Evolutionary conservation across 495 filamentous ascomycete genomes (phyloP).

Genomic region (Aeminium ludgeri): DNA sequence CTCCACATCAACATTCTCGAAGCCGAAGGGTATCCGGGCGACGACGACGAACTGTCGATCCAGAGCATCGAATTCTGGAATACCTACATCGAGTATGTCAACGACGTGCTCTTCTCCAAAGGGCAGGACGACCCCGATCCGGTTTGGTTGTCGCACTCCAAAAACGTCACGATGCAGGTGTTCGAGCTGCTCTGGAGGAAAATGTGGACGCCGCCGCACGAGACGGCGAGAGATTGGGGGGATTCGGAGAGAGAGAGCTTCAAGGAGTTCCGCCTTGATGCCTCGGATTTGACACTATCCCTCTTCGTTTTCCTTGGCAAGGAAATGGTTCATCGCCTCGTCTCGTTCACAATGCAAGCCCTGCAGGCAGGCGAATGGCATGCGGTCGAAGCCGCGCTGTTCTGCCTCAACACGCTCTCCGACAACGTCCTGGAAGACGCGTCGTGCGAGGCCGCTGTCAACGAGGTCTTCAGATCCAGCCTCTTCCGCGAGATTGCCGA

Average conservation of each 20-base stretch:
- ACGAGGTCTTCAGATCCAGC: conserved; percentile 47
- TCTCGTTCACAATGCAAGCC: conserved; percentile 42
- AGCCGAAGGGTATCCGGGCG: conserved; percentile 52
- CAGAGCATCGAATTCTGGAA: conserved; percentile 76
- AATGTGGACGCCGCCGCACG: conserved; percentile 14
- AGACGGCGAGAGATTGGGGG: conserved; percentile 39
- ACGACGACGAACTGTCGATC: conserved; percentile 61
- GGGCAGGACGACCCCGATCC: neutral
- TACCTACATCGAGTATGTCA: conserved; percentile 42
- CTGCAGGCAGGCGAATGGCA: conserved; percentile 48
- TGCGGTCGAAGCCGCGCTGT: conserved; percentile 64
- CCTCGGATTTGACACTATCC: conserved; percentile 20
- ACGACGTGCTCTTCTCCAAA: conserved; percentile 21
- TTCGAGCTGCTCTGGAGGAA: conserved; percentile 13
- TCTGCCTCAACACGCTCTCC: conserved; percentile 58
- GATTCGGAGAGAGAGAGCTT: conserved; percentile 56
- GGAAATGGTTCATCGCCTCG: conserved; percentile 51
- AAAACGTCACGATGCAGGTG: conserved; percentile 3
- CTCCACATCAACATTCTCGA: conserved; percentile 32
- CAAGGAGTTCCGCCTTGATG: conserved; percentile 42
- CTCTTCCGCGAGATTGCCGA: conserved; percentile 43
- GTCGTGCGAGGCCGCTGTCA: conserved; percentile 48
- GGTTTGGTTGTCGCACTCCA: conserved; percentile 6
- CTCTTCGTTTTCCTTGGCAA: conserved; percentile 55
- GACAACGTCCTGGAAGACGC: conserved; percentile 54